Evolutionary conservation across 164 flowering plant species (phyloP), one percentile per base, ranked within the genome.

Genomic region (Aristolochia fimbriata): DNA sequence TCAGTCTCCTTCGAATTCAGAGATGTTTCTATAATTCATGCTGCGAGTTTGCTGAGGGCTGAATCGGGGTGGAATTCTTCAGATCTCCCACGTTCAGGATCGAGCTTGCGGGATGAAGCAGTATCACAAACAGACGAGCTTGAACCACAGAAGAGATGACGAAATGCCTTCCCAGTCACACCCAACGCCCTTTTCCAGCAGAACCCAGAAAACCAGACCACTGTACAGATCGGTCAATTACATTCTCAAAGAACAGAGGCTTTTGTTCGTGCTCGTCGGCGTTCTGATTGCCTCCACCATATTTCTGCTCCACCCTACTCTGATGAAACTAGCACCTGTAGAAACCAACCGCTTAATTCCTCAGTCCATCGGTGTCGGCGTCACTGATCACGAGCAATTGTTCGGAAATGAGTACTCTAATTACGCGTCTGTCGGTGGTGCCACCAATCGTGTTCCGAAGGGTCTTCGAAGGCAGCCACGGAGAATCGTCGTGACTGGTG

Each of bases 401-500:
- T 15, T 45, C 15, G 30, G 55, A 10, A 21, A 27, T 27, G 58
- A 33, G 17, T 47, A 51, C 47, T 47, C 51, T 27, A 60, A 62
- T 17, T 33, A 47, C 14, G n/a, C 16, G 21, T 37, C 16, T 21
- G 41, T 22, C 51, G 61, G 30, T 6, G 78, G 61, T 15, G 71
- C 62, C 61, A 62, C 63, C 1, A 73, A 79, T 17, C 66, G 91
- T 25, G 79, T 92, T n/a, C 91, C 96, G 8, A 81, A 63, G 12
- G 89, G 83, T 60, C 65, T 85, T 21, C 74, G 71, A 47, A 62
- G 76, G 58, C 66, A 62, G 73, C 58, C 88, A 65, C 47, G 74
- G 80, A 63, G 98, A 71, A 76, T 89, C 54, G 93, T 92, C 55
- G 95, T 92, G 8, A 92, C 98, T 0, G 98, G 98, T 30, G 98